These are phyloP conservation scores for Ogataea hybrid DNA, from an alignment of 1,139 yeast species.

Conservation along the genomic window DNA sequence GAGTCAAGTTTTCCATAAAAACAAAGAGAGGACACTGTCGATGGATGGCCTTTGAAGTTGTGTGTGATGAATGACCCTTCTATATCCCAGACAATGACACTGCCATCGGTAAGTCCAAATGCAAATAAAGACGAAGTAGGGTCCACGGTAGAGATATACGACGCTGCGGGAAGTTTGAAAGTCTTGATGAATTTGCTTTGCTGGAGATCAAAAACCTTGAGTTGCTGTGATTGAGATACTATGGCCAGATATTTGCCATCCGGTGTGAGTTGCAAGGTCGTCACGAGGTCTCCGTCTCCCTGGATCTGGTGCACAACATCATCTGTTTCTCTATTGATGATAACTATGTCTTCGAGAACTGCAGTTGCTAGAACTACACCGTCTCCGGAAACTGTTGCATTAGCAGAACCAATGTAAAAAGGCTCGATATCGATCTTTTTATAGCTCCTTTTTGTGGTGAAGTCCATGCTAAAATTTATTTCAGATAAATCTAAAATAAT, in stretches of 20 bases:
- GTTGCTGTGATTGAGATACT: conserved; percentile 81
- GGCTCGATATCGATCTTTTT: conserved; percentile 57
- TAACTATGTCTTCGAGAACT: conserved; percentile 65
- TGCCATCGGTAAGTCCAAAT: conserved; percentile 95
- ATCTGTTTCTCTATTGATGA: conserved; percentile 62
- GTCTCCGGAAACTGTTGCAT: conserved; percentile 66
- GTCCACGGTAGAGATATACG: conserved; percentile 75
- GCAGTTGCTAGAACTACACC: conserved; percentile 80
- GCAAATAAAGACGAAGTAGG: conserved; percentile 82
- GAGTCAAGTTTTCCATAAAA: conserved; percentile 74
- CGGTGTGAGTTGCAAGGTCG: conserved; percentile 73
- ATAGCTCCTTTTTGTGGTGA: conserved; percentile 27
- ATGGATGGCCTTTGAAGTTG: conserved; percentile 90
- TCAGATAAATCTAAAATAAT: conserved; percentile 5
- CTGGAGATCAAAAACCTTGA: conserved; percentile 58
- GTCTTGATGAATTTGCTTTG: conserved; percentile 49
- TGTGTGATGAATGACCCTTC: conserved; percentile 88
- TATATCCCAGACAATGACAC: conserved; percentile 88
- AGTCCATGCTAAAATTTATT: conserved; percentile 13
- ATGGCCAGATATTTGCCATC: conserved; percentile 70
- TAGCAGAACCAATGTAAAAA: conserved; percentile 81
- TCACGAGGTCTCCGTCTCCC: conserved; percentile 87
- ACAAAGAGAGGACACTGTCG: conserved; percentile 76
- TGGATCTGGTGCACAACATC: conserved; percentile 59
- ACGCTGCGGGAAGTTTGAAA: conserved; percentile 70